phyloP scores from a whole-genome alignment of 2,329 filamentous ascomycete genomes.

The Penicillium sp. region DNA sequence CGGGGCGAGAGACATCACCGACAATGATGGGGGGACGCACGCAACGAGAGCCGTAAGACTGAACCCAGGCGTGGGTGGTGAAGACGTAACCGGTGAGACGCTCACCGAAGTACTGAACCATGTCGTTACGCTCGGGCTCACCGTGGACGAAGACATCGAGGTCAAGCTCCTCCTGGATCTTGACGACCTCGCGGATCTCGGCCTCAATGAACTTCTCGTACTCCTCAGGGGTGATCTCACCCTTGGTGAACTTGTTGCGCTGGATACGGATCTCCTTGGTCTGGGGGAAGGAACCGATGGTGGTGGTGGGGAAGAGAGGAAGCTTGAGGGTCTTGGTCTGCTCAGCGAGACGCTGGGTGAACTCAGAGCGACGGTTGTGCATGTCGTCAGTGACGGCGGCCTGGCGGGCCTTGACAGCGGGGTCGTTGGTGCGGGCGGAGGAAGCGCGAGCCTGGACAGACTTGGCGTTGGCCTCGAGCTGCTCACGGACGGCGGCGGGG shows the following conservation, averaged over 20 bases:
- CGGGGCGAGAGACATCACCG: constrained; percentile 95
- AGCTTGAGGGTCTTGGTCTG: constrained; percentile 93
- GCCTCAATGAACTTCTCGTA: constrained; percentile 99
- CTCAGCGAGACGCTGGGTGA: constrained; percentile 79
- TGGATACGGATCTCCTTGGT: constrained; percentile 97
- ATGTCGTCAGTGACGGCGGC: constrained; percentile 77
- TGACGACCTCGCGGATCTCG: constrained; percentile 93
- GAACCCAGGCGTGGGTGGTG: constrained; percentile 93
- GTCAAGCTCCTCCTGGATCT: constrained; percentile 96
- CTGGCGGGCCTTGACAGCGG: constrained; percentile 95
- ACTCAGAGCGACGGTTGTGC: constrained; percentile 92
- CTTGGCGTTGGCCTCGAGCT: constrained; percentile 96
- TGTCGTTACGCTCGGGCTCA: constrained; percentile 99
- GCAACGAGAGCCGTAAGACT: constrained; percentile 97
- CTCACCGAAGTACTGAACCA: constrained; percentile 99
- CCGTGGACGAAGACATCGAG: constrained; percentile 98
- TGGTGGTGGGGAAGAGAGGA: constrained; percentile 97
- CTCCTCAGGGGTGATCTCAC: constrained; percentile 85
- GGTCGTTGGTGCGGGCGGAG: constrained; percentile 95
- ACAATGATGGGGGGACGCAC: constrained; percentile 98
- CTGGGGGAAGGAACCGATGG: constrained; percentile 99
- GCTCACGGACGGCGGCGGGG: constrained; percentile 78
- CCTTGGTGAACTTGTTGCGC: constrained; percentile 99
- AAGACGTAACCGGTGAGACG: constrained; percentile 95
- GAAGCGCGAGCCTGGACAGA: constrained; percentile 87